Evolutionary conservation across 2,329 filamentous ascomycete genomes (phyloP), one percentile per base, ranked within the genome.

Genomic region (Xylaria sp.): DNA sequence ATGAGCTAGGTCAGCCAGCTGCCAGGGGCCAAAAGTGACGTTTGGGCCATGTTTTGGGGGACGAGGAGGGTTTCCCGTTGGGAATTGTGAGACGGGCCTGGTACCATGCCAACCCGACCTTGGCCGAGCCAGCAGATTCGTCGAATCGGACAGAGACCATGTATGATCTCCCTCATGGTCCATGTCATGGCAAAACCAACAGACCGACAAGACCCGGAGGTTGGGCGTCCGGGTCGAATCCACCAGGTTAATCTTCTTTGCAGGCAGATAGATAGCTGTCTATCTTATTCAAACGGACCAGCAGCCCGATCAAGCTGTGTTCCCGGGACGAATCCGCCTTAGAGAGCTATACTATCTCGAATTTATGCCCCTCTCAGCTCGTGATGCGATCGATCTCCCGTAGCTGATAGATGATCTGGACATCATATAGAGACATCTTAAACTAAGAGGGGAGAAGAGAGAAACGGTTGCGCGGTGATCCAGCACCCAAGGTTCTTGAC

Each of bases 31-130:
- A n/a, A 31, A 23, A n/a, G 25, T 28, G 67, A 63, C 58, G 67
- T 69, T 69, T 69, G 56, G 67, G 41, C 55, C 60, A 44, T 66
- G 67, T 69, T 69, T 69, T 57, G 63, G 28, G 46, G 46, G 15
- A 28, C 3, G 44, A 37, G 15, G 51, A 44, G 39, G 31, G 31
- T 20, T 56, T 13, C n/a, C 48, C 50, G 48, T 63, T 41, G 13
- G 20, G 52, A 59, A 69, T 63, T 48, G 39, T 63, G 63, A 59
- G 63, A 69, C 67, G 15, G 62, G 10, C 46, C 62, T 39, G 54
- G 55, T 37, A 34, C 39, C 50, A 58, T 54, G 37, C 13, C 31
- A 37, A 39, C 57, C 41, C 54, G 46, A 55, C 51, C 25, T 63
- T 34, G 58, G 34, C 52, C 48, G 23, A 25, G 37, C 67, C 48